Conservation (phyloP, 2,329 filamentous ascomycete species). For the Tetracladium maxilliforme region DNA sequence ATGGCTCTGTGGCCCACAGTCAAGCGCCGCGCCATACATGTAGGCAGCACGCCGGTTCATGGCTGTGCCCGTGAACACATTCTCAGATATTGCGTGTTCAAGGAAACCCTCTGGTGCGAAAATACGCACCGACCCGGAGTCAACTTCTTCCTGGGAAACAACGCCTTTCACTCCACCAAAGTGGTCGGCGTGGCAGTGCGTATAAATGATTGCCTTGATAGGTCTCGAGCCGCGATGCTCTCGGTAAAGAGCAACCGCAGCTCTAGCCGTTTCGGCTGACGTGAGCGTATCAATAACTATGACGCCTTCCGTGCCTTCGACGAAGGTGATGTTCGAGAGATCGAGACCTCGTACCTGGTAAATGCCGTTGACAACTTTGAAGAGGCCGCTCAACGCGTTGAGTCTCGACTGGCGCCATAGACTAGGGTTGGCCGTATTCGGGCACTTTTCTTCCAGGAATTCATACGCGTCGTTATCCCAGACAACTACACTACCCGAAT, state of each 20-base stretch:
- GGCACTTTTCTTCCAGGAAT: constrained; percentile 13
- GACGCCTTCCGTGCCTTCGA: constrained; percentile 19
- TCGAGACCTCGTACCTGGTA: constrained; percentile 25
- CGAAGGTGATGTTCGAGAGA: constrained; percentile 23
- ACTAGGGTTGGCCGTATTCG: constrained; percentile 13
- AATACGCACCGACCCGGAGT: constrained; percentile 7
- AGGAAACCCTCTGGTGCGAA: constrained; percentile 23
- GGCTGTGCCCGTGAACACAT: constrained; percentile 19
- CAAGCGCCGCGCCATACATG: constrained; percentile 22
- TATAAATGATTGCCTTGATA: constrained; percentile 21
- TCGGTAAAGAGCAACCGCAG: constrained; percentile 18
- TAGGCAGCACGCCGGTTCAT: constrained; percentile 21
- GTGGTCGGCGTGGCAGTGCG: constrained; percentile 24
- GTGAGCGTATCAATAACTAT: constrained; percentile 22
- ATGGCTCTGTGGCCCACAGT: constrained; percentile 14
- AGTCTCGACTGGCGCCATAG: constrained; percentile 20
- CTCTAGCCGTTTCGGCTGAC: constrained; percentile 17
- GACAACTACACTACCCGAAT: no score
- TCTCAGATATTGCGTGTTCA: constrained; percentile 21
- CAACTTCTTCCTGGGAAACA: constrained; percentile 4
- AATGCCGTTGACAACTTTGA: constrained; percentile 16
- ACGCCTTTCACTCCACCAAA: constrained; percentile 16
- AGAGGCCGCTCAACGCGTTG: constrained; percentile 17
- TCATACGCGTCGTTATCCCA: constrained; percentile 17
- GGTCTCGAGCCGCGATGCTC: constrained; percentile 8